Evolutionary conservation across 768 basidiomycete species (phyloP).

Genomic region (Mycena capillaripes): DNA sequence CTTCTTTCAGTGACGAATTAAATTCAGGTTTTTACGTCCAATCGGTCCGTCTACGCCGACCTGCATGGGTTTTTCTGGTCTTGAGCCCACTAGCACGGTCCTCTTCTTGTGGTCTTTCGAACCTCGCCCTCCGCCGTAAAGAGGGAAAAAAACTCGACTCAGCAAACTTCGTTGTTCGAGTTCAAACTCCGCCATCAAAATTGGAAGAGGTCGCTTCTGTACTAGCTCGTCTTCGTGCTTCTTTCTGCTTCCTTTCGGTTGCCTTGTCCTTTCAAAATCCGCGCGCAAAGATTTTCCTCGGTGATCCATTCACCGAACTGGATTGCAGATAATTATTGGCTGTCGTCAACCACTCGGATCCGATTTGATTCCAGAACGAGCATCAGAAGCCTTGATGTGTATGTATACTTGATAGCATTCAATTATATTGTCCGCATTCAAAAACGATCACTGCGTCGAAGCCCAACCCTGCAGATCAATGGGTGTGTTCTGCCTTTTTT

Average conservation of each 20-base stretch:
- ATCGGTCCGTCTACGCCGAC: slow-evolving; percentile 12
- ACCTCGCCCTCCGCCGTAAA: not conserved
- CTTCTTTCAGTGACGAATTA: slow-evolving; percentile 3
- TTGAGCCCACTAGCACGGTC: not conserved
- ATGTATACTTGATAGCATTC: slow-evolving; percentile 5
- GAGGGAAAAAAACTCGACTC: not conserved
- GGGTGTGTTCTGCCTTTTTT: not conserved
- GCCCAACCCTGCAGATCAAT: slow-evolving; percentile 10
- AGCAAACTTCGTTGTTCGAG: not conserved
- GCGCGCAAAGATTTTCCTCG: slow-evolving; percentile 7
- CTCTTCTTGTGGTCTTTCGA: not conserved
- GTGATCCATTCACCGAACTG: slow-evolving; percentile 1
- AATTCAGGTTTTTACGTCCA: slow-evolving; percentile 24
- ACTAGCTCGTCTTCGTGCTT: slow-evolving; percentile 7
- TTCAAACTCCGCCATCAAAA: slow-evolving; percentile 27
- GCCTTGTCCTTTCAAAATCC: not conserved
- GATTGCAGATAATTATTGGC: not conserved
- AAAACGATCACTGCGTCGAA: slow-evolving; percentile 17
- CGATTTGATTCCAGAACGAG: slow-evolving; percentile 7
- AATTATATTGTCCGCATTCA: not conserved
- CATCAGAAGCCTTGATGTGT: slow-evolving; percentile 9
- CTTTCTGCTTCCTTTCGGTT: not conserved
- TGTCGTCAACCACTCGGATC: slow-evolving; percentile 21
- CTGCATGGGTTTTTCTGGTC: not conserved
- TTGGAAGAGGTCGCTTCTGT: not conserved